These are phyloP conservation scores for Coccomyxa sp. DNA, from an alignment of 139 green algal species.

Conservation along the genomic window DNA sequence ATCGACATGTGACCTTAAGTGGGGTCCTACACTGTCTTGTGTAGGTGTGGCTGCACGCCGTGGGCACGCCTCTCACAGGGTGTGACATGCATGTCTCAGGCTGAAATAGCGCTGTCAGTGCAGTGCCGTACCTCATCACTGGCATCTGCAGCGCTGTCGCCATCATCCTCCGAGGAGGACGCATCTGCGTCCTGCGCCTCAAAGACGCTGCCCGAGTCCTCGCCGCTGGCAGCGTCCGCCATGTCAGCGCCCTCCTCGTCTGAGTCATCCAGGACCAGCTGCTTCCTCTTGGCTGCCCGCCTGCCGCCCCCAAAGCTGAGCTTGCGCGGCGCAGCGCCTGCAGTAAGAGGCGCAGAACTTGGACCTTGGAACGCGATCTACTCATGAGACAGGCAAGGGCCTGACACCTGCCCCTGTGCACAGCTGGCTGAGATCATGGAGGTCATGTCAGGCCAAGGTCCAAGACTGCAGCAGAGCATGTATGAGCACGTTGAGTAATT, in stretches of 20 bases:
- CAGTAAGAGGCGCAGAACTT: no score
- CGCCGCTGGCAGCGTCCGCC: slow-evolving; percentile 1
- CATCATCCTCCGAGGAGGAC: neutral
- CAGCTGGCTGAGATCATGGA: neutral
- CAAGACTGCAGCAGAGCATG: neutral
- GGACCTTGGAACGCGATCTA: neutral
- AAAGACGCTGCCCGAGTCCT: slow-evolving; percentile 4
- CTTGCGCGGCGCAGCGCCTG: no score
- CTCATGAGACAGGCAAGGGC: slow-evolving; percentile 11
- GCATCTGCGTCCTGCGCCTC: neutral
- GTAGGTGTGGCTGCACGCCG: neutral
- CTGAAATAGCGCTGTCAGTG: neutral
- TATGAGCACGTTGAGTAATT: no score
- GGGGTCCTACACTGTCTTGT: neutral
- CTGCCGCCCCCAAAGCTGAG: neutral
- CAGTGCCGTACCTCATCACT: slow-evolving; percentile 14
- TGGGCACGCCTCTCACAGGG: no score
- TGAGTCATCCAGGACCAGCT: slow-evolving; percentile 4
- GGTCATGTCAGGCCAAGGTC: neutral
- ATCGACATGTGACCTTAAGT: slow-evolving; percentile 2
- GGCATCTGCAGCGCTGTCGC: slow-evolving; percentile 13
- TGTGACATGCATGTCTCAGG: neutral
- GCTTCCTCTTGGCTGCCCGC: neutral
- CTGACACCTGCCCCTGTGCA: slow-evolving; percentile 3
- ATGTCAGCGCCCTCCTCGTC: slow-evolving; percentile 21